Percentiles rank a stretch among this genome's conserved stretches.
Conservation (phyloP, 345 rosid species). For the Eucalyptus sp. region DNA sequence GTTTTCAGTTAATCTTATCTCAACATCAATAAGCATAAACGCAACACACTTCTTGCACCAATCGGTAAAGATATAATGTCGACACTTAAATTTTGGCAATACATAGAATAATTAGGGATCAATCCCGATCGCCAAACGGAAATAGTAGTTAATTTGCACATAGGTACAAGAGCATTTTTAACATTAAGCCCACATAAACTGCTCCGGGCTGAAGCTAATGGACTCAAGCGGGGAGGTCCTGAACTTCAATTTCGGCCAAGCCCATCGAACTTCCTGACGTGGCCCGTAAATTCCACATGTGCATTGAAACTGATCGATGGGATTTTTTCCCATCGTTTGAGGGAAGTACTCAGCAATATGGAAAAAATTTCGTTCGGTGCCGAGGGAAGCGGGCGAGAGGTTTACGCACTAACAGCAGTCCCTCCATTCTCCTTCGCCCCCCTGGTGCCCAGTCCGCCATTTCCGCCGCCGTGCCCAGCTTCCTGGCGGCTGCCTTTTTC, state of each 20-base stretch:
- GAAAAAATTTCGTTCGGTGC: not conserved
- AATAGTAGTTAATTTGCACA: too few species aligned
- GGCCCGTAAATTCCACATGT: not conserved
- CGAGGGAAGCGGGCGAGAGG: not conserved
- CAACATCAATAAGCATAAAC: not conserved
- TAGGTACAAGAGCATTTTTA: not conserved
- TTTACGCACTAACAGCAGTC: not conserved
- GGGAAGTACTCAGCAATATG: not conserved
- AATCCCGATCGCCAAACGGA: not conserved
- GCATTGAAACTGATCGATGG: not conserved
- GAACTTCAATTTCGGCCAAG: not conserved
- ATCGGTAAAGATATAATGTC: fast-evolving
- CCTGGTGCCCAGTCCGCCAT: too few species aligned
- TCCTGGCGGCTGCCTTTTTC: too few species aligned
- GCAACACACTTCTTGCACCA: not conserved
- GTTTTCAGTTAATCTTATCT: not conserved
- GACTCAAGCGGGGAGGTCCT: not conserved
- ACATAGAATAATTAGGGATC: not conserved
- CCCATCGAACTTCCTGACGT: not conserved
- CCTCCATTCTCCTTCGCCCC: too few species aligned
- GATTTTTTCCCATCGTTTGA: not conserved
- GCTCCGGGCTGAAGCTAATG: not conserved
- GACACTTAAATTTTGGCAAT: fast-evolving
- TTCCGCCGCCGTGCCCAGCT: too few species aligned
- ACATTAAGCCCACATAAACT: not conserved